Base-by-base conservation (phyloP, 441 rosid genomes). In the Pelargonium myrrhifolium region DNA sequence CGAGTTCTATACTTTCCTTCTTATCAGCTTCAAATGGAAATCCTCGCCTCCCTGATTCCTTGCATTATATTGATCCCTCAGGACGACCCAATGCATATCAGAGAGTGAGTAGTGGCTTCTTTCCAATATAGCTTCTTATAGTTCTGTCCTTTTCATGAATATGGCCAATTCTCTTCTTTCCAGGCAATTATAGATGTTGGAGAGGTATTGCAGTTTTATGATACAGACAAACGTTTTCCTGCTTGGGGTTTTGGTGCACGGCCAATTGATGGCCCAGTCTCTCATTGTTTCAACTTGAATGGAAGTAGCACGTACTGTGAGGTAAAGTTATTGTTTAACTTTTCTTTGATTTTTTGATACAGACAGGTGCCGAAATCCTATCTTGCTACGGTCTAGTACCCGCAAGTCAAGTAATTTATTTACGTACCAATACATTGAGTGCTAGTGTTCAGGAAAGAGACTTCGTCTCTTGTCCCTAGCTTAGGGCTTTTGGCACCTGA, bases 161-260 rank as follows among this genome's bases (percentile, higher is more conserved):
- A 31, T 31, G 35, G 4, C 35, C 35, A 24, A 24, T 71, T 42
- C 9, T 61, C 22, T 3, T 39, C 66, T 56, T 70, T 62, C 53
- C 83, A 93, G 98, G 96, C 97, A 72, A 85, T 93, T 76, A 39
- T 76, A n/a, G 98, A 90, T 77, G 92, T 93, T 65, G 98, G 96
- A 75, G 92, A 90, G 68, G 94, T 93, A 26, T 74, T 93, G 78
- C 92, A 93, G 80, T 86, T 86, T 77, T 93, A 93, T 75, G 97
- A 90, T 77, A 45, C 86, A 17, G 97, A 93, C 77, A 85, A 78
- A 80, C 89, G 82, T 71, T 93, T 90, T 80, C 92, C 97, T 6
- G 97, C 97, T 1, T 93, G 98, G 98, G 97, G 98, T 18, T 93
- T 93, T 74, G 98, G 98, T 72, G 98, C 94, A 66, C 86, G 97